Evolutionary conservation across 805 yeast genomes (phyloP), one percentile per base, ranked within the genome.

Genomic region (Saccharomycopsis oosterbeekiorum): DNA sequence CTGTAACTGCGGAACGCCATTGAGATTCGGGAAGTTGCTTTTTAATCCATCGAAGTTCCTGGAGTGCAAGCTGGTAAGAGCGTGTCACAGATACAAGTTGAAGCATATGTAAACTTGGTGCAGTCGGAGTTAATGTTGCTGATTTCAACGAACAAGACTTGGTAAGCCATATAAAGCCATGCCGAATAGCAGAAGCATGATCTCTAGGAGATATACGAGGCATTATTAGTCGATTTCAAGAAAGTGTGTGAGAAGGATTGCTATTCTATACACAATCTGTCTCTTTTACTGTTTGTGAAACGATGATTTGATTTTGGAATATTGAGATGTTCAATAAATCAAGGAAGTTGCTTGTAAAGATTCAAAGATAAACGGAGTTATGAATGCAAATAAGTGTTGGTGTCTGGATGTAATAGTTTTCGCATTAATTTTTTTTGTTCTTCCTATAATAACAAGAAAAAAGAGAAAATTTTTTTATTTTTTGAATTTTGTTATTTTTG

Each of bases 1-100:
- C 69, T 2, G 59, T 14, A 26, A 86, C 80, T 1, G 97, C 94
- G 1, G 66, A 55, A 1, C 14, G 14, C 84, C 84, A 86, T 66
- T 73, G 61, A 1, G 61, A 40, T 36, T 62, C 41, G 0, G 85
- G 85, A 1, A 86, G 75, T 67, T 86, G 90, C 3, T 71, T 67
- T 63, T 75, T 71, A 37, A 89, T 81, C 94, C 96, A 89, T 12
- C 72, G 68, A 6, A 86, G 75, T 65, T 87, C 94, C 51, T 71
- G 72, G n/a, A 68, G 67, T 0, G 92, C 89, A 5, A 68, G 59
- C 1, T 65, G 67, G 0, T 75, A n/a, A 17, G 57, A 57, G 6
- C 59, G 42, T 11, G 59, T 50, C 17, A 67, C 66, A 10, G 63
- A 60, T 0, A 69, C 59, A 1, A 71, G 62, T 1, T 42, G 53